Evolutionary conservation across 805 yeast genomes (phyloP).

Genomic region (Monosporozyma yasuniensis): DNA sequence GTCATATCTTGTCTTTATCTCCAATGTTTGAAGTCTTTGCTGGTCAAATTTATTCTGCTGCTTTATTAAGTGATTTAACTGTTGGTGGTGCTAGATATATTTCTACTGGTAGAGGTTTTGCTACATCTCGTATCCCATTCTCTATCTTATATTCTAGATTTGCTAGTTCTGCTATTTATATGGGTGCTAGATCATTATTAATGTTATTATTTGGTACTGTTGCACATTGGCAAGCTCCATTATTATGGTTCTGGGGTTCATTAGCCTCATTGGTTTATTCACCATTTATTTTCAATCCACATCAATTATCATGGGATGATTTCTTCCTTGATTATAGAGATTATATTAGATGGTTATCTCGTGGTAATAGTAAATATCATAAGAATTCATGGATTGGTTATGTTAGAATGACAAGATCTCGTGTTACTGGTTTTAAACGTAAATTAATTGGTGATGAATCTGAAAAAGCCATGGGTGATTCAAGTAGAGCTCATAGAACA

Average conservation of each 20-base stretch:
- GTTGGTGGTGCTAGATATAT: conserved; percentile 85
- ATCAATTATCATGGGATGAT: conserved; percentile 93
- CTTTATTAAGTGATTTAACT: conserved; percentile 60
- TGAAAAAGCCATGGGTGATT: conserved; percentile 77
- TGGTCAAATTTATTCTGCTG: conserved; percentile 67
- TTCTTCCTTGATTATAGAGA: conserved; percentile 94
- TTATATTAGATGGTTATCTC: conserved; percentile 78
- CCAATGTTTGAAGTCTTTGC: conserved; percentile 80
- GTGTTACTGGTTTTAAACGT: conserved; percentile 75
- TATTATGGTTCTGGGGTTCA: conserved; percentile 96
- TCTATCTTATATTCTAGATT: conserved; percentile 66
- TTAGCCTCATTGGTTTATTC: conserved; percentile 79
- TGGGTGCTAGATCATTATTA: conserved; percentile 73
- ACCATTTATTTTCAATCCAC: conserved; percentile 94
- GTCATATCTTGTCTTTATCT: conserved; percentile 61
- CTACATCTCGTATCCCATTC: conserved; percentile 71
- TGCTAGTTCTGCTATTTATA: conserved; percentile 73
- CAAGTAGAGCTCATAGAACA: conserved; percentile 72
- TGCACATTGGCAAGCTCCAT: conserved; percentile 84
- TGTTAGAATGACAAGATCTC: conserved; percentile 71
- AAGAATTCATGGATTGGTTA: conserved; percentile 86
- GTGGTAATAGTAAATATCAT: conserved; percentile 85
- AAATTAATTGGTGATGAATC: conserved; percentile 68
- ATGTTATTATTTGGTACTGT: conserved; percentile 66
- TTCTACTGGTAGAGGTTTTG: conserved; percentile 81